phyloP scores from a whole-genome alignment of 1,284 basidiomycete genomes.

The Ceratobasidium sp. region DNA sequence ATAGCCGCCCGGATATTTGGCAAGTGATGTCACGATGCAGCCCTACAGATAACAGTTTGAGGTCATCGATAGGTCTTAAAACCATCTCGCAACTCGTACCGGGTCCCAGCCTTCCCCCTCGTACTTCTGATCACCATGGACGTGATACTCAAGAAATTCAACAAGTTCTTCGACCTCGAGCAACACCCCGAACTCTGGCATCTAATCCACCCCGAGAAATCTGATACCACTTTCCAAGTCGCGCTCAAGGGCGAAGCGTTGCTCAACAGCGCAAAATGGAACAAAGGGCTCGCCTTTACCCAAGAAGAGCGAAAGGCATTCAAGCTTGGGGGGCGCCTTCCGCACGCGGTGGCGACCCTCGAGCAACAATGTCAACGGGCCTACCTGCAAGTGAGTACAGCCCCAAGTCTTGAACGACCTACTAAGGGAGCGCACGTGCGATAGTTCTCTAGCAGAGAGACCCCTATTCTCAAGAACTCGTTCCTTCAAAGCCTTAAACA shows the following conservation, averaged over 20 bases:
- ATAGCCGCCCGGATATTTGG: slow-evolving; percentile 24
- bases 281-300: slow-evolving; percentile 74
- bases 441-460: slow-evolving; percentile 60
- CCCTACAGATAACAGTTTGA: slow-evolving; percentile 14
- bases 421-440: background rate
- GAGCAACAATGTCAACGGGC: slow-evolving; percentile 80
- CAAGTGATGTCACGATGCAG: slow-evolving; percentile 32
- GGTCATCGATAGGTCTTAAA: slow-evolving; percentile 5
- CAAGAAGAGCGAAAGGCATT: slow-evolving; percentile 72
- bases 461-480: slow-evolving; percentile 71
- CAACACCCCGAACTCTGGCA: slow-evolving; percentile 27
- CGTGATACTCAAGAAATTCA: slow-evolving; percentile 35
- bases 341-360: slow-evolving; percentile 76
- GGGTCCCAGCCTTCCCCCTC: background rate
- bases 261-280: slow-evolving; percentile 58
- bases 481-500: slow-evolving; percentile 74
- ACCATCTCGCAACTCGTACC: slow-evolving; percentile 1
- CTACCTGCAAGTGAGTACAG: slow-evolving; percentile 65
- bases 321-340: slow-evolving; percentile 80
- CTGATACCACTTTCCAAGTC: slow-evolving; percentile 55
- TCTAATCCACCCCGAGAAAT: slow-evolving; percentile 34
- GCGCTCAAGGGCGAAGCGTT: slow-evolving; percentile 69
- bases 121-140: slow-evolving; percentile 12
- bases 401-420: slow-evolving; percentile 52
- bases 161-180: slow-evolving; percentile 27